A percentile compares a stretch with the other conserved stretches of the same genome.
phyloP scores from a whole-genome alignment of 2,329 filamentous ascomycete species.

The Phoma herbarum region DNA sequence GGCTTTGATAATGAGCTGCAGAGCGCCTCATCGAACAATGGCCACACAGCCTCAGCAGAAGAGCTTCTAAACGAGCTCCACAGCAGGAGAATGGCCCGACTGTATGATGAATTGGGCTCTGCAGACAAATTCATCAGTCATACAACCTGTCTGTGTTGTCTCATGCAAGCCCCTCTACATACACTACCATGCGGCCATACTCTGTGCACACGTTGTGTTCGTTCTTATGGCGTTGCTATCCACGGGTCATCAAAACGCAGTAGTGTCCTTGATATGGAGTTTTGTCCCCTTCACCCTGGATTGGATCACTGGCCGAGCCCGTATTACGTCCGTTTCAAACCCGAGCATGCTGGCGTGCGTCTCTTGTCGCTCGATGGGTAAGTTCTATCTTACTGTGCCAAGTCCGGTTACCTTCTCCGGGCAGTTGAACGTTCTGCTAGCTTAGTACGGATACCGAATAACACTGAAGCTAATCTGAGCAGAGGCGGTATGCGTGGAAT shows the following conservation, averaged over 20 bases:
- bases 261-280: not conserved
- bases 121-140: slow-evolving; percentile 50
- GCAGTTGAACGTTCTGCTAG: not conserved
- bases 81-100: not conserved
- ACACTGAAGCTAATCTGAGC: slow-evolving; percentile 17
- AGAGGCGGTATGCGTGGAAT: slow-evolving; percentile 60
- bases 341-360: slow-evolving; percentile 48
- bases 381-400: not conserved
- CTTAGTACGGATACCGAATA: not conserved
- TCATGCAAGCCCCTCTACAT: slow-evolving; percentile 56
- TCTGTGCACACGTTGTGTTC: slow-evolving; percentile 53
- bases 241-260: not conserved
- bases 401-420: not conserved
- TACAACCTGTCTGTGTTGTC: slow-evolving; percentile 58
- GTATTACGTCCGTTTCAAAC: slow-evolving; percentile 44
- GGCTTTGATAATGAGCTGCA: not conserved
- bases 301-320: not conserved
- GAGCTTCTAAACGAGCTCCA: not conserved
- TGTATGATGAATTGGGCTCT: slow-evolving; percentile 17
- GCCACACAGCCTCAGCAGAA: not conserved
- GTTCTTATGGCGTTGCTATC: not conserved
- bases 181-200: slow-evolving; percentile 58
- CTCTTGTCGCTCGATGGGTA: slow-evolving; percentile 56
- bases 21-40: not conserved
- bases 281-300: slow-evolving; percentile 42